Evolutionary conservation across 2,329 filamentous ascomycete genomes (phyloP).

Genomic region (Nothophoma quercina): DNA sequence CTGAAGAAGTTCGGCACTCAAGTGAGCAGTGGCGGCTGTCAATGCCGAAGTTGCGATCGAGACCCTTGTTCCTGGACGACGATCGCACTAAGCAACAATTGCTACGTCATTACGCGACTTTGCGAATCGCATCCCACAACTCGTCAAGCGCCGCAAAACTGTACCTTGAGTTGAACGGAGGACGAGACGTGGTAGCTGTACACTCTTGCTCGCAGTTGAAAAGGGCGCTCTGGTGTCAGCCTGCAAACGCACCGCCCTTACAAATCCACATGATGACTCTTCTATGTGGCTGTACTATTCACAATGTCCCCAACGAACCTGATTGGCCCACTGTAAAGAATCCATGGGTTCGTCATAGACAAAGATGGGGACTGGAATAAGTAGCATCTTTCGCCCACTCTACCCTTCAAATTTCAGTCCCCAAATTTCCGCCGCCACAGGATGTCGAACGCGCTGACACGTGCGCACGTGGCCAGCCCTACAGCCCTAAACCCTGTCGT

Average conservation of each 20-base stretch:
- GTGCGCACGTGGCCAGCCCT: constrained; percentile 45
- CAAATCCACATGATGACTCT: constrained; percentile 45
- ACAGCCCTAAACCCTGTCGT: constrained; percentile 28
- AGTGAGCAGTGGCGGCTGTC: constrained; percentile 27
- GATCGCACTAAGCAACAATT: constrained; percentile 36
- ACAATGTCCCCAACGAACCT: constrained; percentile 9
- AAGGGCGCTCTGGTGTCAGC: constrained; percentile 30
- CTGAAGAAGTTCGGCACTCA: background rate
- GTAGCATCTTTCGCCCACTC: background rate
- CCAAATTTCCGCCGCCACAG: background rate
- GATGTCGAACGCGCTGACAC: constrained; percentile 42
- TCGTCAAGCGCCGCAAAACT: background rate
- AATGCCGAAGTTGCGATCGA: constrained; percentile 17
- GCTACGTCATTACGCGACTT: constrained; percentile 20
- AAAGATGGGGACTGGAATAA: constrained; percentile 4
- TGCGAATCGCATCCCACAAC: constrained; percentile 16
- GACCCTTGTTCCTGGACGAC: constrained; percentile 35
- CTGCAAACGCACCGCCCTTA: constrained; percentile 36
- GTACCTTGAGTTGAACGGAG: background rate
- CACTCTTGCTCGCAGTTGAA: background rate
- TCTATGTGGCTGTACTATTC: constrained; percentile 41
- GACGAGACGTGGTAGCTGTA: background rate
- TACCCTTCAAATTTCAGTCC: background rate
- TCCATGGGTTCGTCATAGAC: constrained; percentile 9
- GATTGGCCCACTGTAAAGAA: constrained; percentile 1